phyloP scores from a whole-genome alignment of 148 eudicot genomes.

The Rhododendron williamsianum region DNA sequence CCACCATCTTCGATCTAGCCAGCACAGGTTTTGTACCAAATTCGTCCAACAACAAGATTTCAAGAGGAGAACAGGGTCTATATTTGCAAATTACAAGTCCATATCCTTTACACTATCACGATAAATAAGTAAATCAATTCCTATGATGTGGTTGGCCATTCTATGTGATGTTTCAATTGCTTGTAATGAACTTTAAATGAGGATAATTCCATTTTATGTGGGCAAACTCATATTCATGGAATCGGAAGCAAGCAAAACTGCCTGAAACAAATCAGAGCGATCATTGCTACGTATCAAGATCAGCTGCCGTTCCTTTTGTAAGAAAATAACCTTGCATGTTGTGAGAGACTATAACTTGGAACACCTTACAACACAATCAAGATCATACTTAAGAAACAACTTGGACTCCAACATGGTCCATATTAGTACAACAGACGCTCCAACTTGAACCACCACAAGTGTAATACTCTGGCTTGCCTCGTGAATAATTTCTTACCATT shows the following conservation, averaged over 20 bases:
- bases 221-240: neutral
- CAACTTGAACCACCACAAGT: too few species aligned
- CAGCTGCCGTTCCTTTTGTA: too few species aligned
- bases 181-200: neutral
- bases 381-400: too few species aligned
- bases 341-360: too few species aligned
- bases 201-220: neutral
- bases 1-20: slow-evolving; percentile 76
- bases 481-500: too few species aligned
- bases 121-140: neutral
- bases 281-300: neutral
- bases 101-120: too few species aligned
- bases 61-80: neutral
- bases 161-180: neutral
- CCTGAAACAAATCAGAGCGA: neutral
- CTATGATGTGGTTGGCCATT: neutral
- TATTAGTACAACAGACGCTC: too few species aligned
- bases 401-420: too few species aligned
- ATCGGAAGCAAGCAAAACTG: neutral
- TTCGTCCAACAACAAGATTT: neutral
- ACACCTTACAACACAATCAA: too few species aligned
- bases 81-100: too few species aligned
- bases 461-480: too few species aligned
- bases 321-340: too few species aligned
- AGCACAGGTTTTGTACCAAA: slow-evolving; percentile 61